These are phyloP conservation scores for Closterium sp. DNA, from an alignment of 139 green algal genomes.

Conservation along the genomic window DNA sequence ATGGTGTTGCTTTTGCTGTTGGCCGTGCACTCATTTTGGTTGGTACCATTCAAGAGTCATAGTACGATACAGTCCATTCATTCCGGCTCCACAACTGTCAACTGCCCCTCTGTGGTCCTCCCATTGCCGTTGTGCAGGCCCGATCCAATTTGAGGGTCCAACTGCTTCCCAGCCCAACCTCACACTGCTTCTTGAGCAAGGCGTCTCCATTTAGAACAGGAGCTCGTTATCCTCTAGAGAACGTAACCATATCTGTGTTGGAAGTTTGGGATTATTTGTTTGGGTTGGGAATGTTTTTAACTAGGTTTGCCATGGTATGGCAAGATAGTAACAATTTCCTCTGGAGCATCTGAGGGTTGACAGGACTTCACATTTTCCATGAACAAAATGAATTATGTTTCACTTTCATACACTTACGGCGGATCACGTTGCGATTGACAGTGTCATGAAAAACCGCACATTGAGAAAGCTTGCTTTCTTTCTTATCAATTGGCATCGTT, in stretches of 20 bases:
- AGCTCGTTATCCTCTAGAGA: neutral
- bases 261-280: neutral
- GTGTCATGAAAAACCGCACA: no score
- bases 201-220: neutral
- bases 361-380: no score
- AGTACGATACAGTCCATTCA: no score
- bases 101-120: neutral
- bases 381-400: no score
- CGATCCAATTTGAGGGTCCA: constrained; percentile 62
- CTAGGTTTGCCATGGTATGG: neutral
- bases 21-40: no score
- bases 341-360: no score
- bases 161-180: constrained; percentile 50
- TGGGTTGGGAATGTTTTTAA: neutral
- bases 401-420: no score
- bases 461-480: no score
- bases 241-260: neutral
- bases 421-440: no score
- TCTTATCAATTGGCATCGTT: no score
- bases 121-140: constrained; percentile 11
- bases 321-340: neutral
- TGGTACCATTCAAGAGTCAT: no score
- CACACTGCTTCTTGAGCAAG: constrained; percentile 63
- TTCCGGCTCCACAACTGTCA: no score
- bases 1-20: neutral